Evolutionary conservation across 257 asterid species (phyloP).

Genomic region (Przewalskia tangutica): DNA sequence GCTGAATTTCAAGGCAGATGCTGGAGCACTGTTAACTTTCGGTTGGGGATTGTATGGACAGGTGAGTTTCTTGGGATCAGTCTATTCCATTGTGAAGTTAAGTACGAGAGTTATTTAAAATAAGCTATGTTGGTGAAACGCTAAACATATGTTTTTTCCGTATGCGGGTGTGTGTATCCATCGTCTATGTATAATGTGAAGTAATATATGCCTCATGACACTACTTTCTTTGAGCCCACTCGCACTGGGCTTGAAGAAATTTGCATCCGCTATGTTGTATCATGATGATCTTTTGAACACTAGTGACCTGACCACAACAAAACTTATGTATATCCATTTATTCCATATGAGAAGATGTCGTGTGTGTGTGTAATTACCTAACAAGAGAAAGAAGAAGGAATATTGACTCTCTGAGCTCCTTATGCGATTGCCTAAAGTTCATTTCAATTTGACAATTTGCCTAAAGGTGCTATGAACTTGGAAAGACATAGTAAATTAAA

Average conservation of each 20-base stretch:
- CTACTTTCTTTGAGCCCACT: background rate
- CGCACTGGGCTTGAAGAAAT: background rate
- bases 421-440: background rate
- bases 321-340: background rate
- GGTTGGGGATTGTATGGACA: conserved; percentile 99
- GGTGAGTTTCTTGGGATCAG: conserved; percentile 33
- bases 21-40: conserved; percentile 83
- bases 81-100: background rate
- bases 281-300: background rate
- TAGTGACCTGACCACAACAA: background rate
- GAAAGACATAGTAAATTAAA: background rate
- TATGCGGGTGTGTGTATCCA: background rate
- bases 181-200: background rate
- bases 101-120: background rate
- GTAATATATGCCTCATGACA: background rate
- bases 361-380: background rate
- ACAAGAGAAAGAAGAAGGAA: background rate
- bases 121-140: background rate
- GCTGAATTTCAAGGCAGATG: conserved; percentile 46
- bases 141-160: background rate
- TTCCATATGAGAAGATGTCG: background rate
- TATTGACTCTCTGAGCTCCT: background rate
- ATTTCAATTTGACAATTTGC: background rate
- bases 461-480: background rate
- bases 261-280: background rate